Evolutionary conservation across 805 yeast genomes (phyloP).

Genomic region (Sugiyamaella chiloensis): DNA sequence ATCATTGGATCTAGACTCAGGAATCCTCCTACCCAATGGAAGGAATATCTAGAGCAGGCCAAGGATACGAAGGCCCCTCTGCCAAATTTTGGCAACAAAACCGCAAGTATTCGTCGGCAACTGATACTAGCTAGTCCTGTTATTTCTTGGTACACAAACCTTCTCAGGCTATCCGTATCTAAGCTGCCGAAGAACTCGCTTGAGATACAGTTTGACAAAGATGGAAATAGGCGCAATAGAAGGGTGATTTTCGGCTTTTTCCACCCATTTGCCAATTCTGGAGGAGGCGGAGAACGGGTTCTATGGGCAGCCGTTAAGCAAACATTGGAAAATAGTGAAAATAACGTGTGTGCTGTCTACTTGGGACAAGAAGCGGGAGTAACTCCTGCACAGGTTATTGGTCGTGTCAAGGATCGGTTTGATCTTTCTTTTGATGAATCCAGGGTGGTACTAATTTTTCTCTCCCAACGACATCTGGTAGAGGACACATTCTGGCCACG

Average conservation of each 20-base stretch:
- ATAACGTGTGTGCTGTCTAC: conserved; percentile 64
- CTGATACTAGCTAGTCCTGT: conserved; percentile 34
- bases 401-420: conserved; percentile 46
- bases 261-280: conserved; percentile 94
- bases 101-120: conserved; percentile 39
- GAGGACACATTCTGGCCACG: conserved; percentile 72
- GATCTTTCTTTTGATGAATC: conserved; percentile 42
- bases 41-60: conserved; percentile 23
- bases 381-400: conserved; percentile 47
- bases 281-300: conserved; percentile 98
- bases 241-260: conserved; percentile 71
- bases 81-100: conserved; percentile 23
- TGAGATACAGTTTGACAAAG: conserved; percentile 13
- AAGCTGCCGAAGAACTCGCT: conserved; percentile 17
- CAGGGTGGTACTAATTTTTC: conserved; percentile 60
- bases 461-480: conserved; percentile 56
- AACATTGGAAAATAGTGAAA: conserved; percentile 50
- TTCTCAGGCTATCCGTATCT: conserved; percentile 13
- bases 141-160: conserved; percentile 31
- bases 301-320: conserved; percentile 88
- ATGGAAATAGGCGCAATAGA: conserved; percentile 31
- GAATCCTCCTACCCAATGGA: conserved; percentile 25
- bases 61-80: conserved; percentile 20
- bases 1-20: conserved; percentile 18
- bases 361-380: conserved; percentile 52